phyloP scores from a whole-genome alignment of 768 basidiomycete genomes.

The Cystobasidium tubakii region DNA sequence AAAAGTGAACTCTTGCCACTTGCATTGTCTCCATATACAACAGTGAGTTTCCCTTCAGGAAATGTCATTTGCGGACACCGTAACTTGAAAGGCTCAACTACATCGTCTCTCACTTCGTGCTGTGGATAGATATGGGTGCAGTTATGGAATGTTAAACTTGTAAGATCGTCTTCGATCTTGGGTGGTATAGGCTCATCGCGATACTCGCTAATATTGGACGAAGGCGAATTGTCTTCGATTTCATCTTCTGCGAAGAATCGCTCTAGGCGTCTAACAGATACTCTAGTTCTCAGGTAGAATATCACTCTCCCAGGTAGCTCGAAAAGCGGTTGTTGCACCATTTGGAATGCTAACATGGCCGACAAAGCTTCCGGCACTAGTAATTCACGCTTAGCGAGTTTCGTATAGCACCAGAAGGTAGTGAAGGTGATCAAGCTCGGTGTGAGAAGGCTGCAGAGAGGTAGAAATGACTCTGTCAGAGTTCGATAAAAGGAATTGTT shows the following conservation, averaged over 20 bases:
- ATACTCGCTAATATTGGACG: neutral
- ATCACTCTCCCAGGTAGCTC: slow-evolving; percentile 15
- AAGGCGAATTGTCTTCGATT: neutral
- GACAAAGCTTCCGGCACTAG: slow-evolving; percentile 17
- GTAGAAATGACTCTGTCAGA: neutral
- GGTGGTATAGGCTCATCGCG: neutral
- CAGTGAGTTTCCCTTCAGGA: slow-evolving; percentile 8
- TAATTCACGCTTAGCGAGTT: slow-evolving; percentile 8
- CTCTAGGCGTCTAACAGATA: slow-evolving; percentile 18
- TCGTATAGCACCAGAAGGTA: slow-evolving; percentile 31
- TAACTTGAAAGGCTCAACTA: neutral
- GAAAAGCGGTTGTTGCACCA: slow-evolving; percentile 7
- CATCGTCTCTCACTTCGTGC: slow-evolving; percentile 21
- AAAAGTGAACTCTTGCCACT: slow-evolving; percentile 28
- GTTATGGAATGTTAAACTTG: neutral
- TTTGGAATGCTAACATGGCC: slow-evolving; percentile 8
- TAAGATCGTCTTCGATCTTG: neutral
- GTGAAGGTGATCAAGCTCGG: slow-evolving; percentile 25
- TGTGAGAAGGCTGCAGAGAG: neutral
- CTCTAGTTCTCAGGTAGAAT: slow-evolving; percentile 9
- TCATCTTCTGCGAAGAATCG: slow-evolving; percentile 22
- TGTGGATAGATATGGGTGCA: slow-evolving; percentile 16
- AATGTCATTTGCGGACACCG: neutral
- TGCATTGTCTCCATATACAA: slow-evolving; percentile 24
- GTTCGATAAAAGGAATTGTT: neutral